Evolutionary conservation across 805 yeast genomes (phyloP).

Genomic region (Starmerella potacharoeniae): DNA sequence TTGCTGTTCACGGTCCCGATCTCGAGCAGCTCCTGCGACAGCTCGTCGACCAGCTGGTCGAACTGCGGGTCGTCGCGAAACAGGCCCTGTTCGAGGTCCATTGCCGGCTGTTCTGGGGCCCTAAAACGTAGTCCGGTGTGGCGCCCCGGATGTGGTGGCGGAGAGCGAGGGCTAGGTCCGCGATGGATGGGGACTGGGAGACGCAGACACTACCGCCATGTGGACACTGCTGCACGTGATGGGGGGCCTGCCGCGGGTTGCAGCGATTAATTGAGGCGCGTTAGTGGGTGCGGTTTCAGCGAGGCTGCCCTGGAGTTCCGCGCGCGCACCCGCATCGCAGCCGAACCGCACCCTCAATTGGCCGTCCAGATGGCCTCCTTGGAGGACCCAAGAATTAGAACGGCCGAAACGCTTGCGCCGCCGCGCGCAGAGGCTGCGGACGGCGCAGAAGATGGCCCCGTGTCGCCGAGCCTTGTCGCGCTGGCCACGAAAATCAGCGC

Average conservation of each 20-base stretch:
- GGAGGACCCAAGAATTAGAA: too few relatives aligned
- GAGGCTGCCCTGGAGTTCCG: too few relatives aligned
- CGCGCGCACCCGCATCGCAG: too few relatives aligned
- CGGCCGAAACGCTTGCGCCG: too few relatives aligned
- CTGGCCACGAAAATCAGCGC: neutral
- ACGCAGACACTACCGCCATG: too few relatives aligned
- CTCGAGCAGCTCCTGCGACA: constrained; percentile 40
- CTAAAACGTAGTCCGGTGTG: neutral
- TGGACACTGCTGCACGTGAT: neutral
- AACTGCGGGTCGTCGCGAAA: constrained; percentile 41
- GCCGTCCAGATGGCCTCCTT: too few relatives aligned
- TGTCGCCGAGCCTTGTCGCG: neutral
- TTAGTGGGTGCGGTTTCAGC: too few relatives aligned
- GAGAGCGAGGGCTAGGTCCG: constrained; percentile 1
- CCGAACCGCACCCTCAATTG: too few relatives aligned
- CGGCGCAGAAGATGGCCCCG: neutral
- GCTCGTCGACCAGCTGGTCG: constrained; percentile 35
- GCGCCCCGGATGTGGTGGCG: neutral
- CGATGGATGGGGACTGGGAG: neutral
- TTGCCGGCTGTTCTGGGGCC: neutral
- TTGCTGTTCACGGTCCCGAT: constrained; percentile 44
- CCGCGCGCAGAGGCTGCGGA: too few relatives aligned
- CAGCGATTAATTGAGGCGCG: too few relatives aligned
- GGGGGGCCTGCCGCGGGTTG: too few relatives aligned
- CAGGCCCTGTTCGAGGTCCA: constrained; percentile 21